phyloP scores from a whole-genome alignment of 1,139 yeast genomes.

The Taphrina wiesneri region DNA sequence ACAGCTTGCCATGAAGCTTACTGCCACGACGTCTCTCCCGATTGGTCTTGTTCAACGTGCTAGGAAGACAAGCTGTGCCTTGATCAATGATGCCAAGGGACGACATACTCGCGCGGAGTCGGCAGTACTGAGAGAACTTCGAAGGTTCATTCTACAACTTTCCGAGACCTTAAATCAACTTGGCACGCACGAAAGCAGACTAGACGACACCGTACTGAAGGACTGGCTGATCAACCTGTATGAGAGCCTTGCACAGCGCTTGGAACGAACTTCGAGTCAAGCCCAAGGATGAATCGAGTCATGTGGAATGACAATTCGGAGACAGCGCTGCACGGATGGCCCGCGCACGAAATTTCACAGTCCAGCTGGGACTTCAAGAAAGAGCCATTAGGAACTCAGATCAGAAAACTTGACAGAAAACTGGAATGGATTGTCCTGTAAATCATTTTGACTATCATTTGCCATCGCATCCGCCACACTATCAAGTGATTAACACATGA shows the following conservation, averaged over 20 bases:
- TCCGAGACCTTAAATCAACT: background rate
- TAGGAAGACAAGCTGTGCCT: background rate
- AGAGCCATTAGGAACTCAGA: too few species aligned
- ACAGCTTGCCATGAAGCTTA: constrained; percentile 15
- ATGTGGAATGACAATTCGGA: too few species aligned
- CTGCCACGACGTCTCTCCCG: constrained; percentile 4
- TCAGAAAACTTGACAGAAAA: too few species aligned
- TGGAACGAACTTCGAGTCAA: background rate
- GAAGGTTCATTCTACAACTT: constrained; percentile 3
- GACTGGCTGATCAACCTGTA: constrained; percentile 33
- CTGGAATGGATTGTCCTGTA: too few species aligned
- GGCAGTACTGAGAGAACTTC: background rate
- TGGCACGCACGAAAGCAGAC: background rate
- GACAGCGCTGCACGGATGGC: too few species aligned
- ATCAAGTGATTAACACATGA: too few species aligned
- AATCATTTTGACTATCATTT: background rate
- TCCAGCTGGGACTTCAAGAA: too few species aligned
- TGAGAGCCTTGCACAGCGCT: constrained; percentile 22
- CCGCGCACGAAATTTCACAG: too few species aligned
- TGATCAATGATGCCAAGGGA: background rate
- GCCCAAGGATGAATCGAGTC: too few species aligned
- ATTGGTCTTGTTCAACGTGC: background rate
- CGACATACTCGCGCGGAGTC: background rate
- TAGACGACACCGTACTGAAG: constrained; percentile 9
- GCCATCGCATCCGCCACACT: background rate